Percentiles rank a stretch among this genome's conserved stretches.
Evolutionary conservation across 2,329 filamentous ascomycete genomes (phyloP).

Genomic region (Verticillium nonalfalfae): DNA sequence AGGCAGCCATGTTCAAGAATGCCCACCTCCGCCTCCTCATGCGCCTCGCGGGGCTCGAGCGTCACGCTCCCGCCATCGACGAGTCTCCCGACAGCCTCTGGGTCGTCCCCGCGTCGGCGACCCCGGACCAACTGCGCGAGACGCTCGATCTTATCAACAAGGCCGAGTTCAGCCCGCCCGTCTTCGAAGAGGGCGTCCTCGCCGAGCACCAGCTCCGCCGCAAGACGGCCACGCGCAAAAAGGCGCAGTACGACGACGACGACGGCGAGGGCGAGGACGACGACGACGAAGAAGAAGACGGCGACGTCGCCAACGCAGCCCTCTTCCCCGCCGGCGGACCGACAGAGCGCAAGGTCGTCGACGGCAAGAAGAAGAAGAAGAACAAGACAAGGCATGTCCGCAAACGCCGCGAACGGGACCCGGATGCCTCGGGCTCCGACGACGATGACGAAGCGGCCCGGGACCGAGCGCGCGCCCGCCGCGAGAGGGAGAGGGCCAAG

Average conservation of each 20-base stretch:
- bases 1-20: slow-evolving; percentile 80
- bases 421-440: slow-evolving; percentile 9
- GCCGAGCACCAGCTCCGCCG: slow-evolving; percentile 76
- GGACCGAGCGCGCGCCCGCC: slow-evolving; percentile 54
- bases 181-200: slow-evolving; percentile 66
- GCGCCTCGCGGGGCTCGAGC: slow-evolving; percentile 65
- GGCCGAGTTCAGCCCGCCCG: slow-evolving; percentile 71
- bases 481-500: slow-evolving; percentile 69
- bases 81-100: slow-evolving; percentile 73
- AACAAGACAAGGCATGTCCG: slow-evolving; percentile 15
- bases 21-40: slow-evolving; percentile 81
- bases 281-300: slow-evolving; percentile 32
- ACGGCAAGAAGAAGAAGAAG: slow-evolving; percentile 53
- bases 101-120: slow-evolving; percentile 64
- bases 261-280: slow-evolving; percentile 28
- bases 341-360: slow-evolving; percentile 45
- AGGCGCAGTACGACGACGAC: slow-evolving; percentile 62
- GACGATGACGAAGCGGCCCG: slow-evolving; percentile 48
- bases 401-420: slow-evolving; percentile 42
- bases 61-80: slow-evolving; percentile 45
- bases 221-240: slow-evolving; percentile 50
- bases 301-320: slow-evolving; percentile 41
- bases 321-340: slow-evolving; percentile 67
- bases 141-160: slow-evolving; percentile 67
- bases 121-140: slow-evolving; percentile 60